Conservation (phyloP, 805 yeast species). For the Candida pseudoglaebosa region DNA sequence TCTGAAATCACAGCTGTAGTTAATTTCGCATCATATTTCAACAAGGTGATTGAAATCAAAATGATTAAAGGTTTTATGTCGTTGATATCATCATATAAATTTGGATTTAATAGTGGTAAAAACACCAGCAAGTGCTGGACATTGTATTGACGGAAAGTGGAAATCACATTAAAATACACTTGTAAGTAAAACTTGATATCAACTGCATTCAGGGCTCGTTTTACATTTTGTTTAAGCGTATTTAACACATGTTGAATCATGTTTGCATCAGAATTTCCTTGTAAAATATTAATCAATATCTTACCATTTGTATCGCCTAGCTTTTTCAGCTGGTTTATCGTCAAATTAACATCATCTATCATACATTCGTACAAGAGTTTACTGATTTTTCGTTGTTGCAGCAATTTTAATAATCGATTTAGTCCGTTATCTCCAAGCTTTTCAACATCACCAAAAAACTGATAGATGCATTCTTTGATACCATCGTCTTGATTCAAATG, state of each 20-base stretch:
- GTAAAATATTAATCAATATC: slow-evolving; percentile 13
- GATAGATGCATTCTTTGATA: background rate
- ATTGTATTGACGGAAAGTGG: slow-evolving; percentile 16
- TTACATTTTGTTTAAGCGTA: slow-evolving; percentile 1
- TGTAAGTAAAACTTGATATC: slow-evolving; percentile 11
- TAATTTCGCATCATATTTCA: slow-evolving; percentile 13
- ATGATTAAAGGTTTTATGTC: slow-evolving; percentile 15
- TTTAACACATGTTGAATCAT: background rate
- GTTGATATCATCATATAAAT: slow-evolving; percentile 8
- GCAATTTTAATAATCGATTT: slow-evolving; percentile 1
- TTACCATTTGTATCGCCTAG: slow-evolving; percentile 15
- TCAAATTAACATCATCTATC: slow-evolving; percentile 12
- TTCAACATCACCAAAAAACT: slow-evolving; percentile 6
- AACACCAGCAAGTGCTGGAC: slow-evolving; percentile 20
- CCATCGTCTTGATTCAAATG: background rate
- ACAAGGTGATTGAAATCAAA: slow-evolving; percentile 18
- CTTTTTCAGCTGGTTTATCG: slow-evolving; percentile 12
- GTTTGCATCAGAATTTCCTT: background rate
- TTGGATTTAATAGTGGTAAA: slow-evolving; percentile 16
- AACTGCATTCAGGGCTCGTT: slow-evolving; percentile 2
- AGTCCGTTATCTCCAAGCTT: background rate
- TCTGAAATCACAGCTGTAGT: slow-evolving; percentile 16
- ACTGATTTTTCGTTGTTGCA: slow-evolving; percentile 9
- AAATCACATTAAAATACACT: slow-evolving; percentile 16
- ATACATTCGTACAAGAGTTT: slow-evolving; percentile 13